These are phyloP conservation scores for Cladophialophora bantiana DNA, from an alignment of 2,329 filamentous ascomycete species.

Conservation along the genomic window DNA sequence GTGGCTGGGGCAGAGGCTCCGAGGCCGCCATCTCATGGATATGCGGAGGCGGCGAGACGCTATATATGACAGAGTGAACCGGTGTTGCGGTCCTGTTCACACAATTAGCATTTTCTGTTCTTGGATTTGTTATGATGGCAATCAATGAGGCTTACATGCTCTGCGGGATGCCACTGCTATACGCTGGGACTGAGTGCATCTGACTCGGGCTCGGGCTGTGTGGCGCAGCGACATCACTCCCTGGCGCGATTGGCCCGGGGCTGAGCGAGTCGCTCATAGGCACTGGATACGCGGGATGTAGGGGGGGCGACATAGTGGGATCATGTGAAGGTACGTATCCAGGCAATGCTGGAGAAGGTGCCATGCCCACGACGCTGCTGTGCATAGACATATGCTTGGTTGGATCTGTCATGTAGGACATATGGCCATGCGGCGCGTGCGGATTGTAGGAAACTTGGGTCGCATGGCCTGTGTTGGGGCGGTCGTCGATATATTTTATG, in stretches of 20 bases:
- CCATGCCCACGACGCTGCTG: constrained; percentile 24
- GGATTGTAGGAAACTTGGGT: constrained; percentile 13
- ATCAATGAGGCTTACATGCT: constrained; percentile 25
- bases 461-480: constrained; percentile 22
- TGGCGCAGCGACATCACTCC: constrained; percentile 9
- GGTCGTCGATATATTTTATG: constrained; percentile 14
- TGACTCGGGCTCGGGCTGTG: constrained; percentile 27
- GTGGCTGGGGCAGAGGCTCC: constrained; percentile 8
- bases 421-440: constrained; percentile 11
- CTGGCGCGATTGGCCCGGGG: constrained; percentile 8
- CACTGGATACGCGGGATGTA: constrained; percentile 22
- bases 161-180: constrained; percentile 16
- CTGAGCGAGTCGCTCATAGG: constrained; percentile 24
- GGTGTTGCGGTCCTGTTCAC: constrained; percentile 15
- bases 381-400: constrained; percentile 34
- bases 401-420: constrained; percentile 27
- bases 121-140: not conserved
- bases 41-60: constrained; percentile 6
- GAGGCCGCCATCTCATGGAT: constrained; percentile 29
- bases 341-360: constrained; percentile 25
- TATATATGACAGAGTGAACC: constrained; percentile 20
- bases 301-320: constrained; percentile 22
- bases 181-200: constrained; percentile 25
- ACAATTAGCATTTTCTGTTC: not conserved
- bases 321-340: constrained; percentile 31